Base-by-base conservation (phyloP, 768 basidiomycete genomes). In the Mycena venus region DNA sequence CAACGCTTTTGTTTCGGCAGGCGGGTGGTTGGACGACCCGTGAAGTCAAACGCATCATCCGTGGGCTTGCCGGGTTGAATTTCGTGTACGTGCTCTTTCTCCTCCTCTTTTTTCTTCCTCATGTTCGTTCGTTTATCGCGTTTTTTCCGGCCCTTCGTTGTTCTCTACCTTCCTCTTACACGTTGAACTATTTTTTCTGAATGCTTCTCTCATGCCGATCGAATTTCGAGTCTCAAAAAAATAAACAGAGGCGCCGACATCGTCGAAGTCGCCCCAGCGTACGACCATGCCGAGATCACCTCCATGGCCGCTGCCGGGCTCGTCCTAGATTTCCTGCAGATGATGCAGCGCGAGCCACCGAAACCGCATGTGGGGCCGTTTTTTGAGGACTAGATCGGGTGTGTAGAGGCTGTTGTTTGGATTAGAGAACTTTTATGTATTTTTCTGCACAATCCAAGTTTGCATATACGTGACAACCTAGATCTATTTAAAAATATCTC, bases 1-100 rank as follows among this genome's bases (percentile, higher is more conserved):
- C 15, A n/a, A n/a, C 11, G 10, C 10, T 38, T 10, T 38, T 15
- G 36, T 38, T 38, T 38, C 15, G n/a, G n/a, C 36, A 38, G 36
- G 36, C 44, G 19, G 71, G 64, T 19, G 66, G 91, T 11, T 92
- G 90, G 91, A 91, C 92, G n/a, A 90, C 87, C 4, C 87, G 91
- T 49, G 91, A 92, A 80, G 86, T 91, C 47, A 91, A 91, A 74
- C 86, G 90, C 38, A 90, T 92, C 77, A 84, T 92, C 51, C 88
- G 92, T 32, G 91, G 92, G 17, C 82, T 92, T 23, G 84, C 86
- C 1, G 91, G 91, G 12, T 81, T 92, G 44, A 91, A 92, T 80
- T 88, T 92, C 51, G 88, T 92, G 91, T 91, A 82, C 34, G 87
- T 36, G 12, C 27, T n/a, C 21, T 10, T 55, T 69, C n/a, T 19